These are phyloP conservation scores for Grigorovia jiainica DNA, from an alignment of 805 yeast genomes.

Conservation along the genomic window DNA sequence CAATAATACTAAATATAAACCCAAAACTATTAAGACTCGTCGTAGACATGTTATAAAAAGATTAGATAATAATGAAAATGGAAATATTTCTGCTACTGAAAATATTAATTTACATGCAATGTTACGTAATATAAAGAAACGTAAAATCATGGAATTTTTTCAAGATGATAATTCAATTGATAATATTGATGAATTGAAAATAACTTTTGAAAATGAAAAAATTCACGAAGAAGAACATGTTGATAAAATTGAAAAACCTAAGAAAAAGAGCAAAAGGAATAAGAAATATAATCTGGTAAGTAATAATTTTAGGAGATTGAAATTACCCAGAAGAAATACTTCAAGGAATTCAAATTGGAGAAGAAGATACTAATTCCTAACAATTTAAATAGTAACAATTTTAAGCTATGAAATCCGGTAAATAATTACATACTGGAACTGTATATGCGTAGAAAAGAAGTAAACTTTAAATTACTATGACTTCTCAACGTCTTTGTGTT, in stretches of 20 bases:
- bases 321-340: constrained; percentile 39
- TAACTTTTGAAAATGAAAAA: background rate
- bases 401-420: background rate
- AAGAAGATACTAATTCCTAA: constrained; percentile 9
- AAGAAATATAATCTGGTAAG: constrained; percentile 31
- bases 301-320: constrained; percentile 43
- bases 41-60: constrained; percentile 11
- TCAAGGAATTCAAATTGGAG: constrained; percentile 30
- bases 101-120: constrained; percentile 3
- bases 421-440: too few species aligned
- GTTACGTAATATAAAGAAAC: constrained; percentile 2
- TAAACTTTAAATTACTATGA: too few species aligned
- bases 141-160: constrained; percentile 1
- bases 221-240: constrained; percentile 8
- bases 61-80: background rate
- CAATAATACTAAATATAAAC: background rate
- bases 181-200: background rate
- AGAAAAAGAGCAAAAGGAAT: constrained; percentile 11
- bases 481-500: too few species aligned
- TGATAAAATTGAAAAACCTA: constrained; percentile 1
- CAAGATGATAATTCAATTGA: background rate
- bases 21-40: constrained; percentile 10
- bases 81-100: background rate
- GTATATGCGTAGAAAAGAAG: too few species aligned
- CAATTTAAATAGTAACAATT: background rate